A percentile compares a stretch with the other conserved stretches of the same genome.
These are phyloP conservation scores for Artemisia argyi DNA, from an alignment of 129 eudicot species.

Conservation along the genomic window DNA sequence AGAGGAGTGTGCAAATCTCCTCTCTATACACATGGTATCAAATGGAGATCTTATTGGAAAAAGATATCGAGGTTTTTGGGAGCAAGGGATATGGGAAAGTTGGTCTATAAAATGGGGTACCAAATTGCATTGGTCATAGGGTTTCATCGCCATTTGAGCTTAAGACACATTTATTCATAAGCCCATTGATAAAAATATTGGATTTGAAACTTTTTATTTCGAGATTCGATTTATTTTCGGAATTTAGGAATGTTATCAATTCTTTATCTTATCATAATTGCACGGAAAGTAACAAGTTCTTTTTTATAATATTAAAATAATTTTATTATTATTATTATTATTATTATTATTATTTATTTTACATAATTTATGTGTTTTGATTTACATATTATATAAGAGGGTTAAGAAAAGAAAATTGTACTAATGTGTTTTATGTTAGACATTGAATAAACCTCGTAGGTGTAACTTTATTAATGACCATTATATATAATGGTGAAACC, in stretches of 20 bases:
- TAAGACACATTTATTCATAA: conserved; percentile 36
- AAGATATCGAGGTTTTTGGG: conserved; percentile 34
- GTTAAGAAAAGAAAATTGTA: too few species aligned
- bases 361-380: too few species aligned
- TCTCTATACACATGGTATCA: not conserved
- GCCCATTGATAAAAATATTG: conserved; percentile 7
- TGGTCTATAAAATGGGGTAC: conserved; percentile 74
- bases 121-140: conserved; percentile 45
- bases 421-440: too few species aligned
- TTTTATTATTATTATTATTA: too few species aligned
- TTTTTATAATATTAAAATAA: not conserved
- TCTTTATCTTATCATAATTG: conserved; percentile 16
- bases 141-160: conserved; percentile 38
- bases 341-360: too few species aligned
- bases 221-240: conserved; percentile 46
- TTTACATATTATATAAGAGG: too few species aligned
- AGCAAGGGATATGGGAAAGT: conserved; percentile 57
- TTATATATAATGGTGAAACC: too few species aligned
- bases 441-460: too few species aligned
- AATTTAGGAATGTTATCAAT: conserved; percentile 36
- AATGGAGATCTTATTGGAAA: conserved; percentile 22
- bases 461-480: too few species aligned
- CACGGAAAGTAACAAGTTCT: not conserved
- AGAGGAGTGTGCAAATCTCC: too few species aligned
- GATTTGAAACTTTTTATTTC: conserved; percentile 27